Evolutionary conservation across 2,329 filamentous ascomycete species (phyloP), one percentile per base, ranked within the genome.

Genomic region (Penicillium brasilianum): DNA sequence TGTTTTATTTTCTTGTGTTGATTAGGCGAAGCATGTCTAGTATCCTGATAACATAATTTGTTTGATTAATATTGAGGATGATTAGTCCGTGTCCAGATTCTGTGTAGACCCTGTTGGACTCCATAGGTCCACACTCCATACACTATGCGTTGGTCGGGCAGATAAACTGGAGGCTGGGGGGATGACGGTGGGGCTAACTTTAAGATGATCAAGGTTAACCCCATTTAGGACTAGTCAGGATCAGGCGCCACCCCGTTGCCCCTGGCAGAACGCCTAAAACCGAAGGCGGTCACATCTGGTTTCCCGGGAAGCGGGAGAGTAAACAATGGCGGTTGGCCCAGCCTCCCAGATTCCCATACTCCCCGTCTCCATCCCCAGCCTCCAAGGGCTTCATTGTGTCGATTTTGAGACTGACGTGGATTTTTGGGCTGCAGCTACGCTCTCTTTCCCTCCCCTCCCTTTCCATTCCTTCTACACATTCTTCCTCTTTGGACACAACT

Each of bases 251-350:
- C 18, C 58, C 61, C 52, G 10, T n/a, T n/a, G 6, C 11, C 18
- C 16, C 43, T 41, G 61, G 60, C 64, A 66, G 53, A 63, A 63
- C 14, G 57, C 1, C 36, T 43, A 39, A 14, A 55, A 41, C 1
- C 32, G 73, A 59, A 70, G 69, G 76, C 75, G 75, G 76, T 75
- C 55, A 55, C 46, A 1, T 0, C 0, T 56, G 61, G 77, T 79
- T 78, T 68, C 76, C 74, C 58, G 64, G 73, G 70, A 74, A 76
- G 73, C 67, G 58, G 34, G 30, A 58, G 28, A 43, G 77, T 79
- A 78, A 79, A 80, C 77, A 80, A 76, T 61, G 64, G 55, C 64
- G 62, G 72, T 75, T 78, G 74, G 74, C 75, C 77, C 77, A 79
- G 76, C 77, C 77, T 76, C 76, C 72, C 61, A 61, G 36, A 70